A percentile compares a stretch with the other conserved stretches of the same genome.
Evolutionary conservation across 805 yeast species (phyloP).

Genomic region (Pichia exigua): DNA sequence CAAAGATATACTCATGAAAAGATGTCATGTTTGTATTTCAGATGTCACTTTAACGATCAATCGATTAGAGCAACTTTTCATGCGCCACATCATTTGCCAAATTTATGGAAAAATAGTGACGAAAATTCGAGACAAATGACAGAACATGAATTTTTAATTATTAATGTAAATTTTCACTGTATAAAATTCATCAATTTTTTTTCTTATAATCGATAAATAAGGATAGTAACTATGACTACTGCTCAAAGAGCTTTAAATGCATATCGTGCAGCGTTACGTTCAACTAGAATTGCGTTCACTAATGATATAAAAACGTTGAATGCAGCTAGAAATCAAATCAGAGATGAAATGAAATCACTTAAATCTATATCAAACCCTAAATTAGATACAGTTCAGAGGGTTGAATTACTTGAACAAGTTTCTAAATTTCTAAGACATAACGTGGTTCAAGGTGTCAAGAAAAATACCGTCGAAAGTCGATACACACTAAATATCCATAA

Average conservation of each 20-base stretch:
- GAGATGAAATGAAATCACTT: constrained; percentile 38
- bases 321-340: constrained; percentile 57
- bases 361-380: constrained; percentile 36
- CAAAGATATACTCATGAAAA: no score
- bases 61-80: no score
- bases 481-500: constrained; percentile 63
- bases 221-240: constrained; percentile 6
- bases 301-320: constrained; percentile 39
- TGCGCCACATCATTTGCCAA: not conserved
- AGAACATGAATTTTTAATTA: not conserved
- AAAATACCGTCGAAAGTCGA: constrained; percentile 30
- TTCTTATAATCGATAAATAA: not conserved
- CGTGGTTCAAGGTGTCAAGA: constrained; percentile 75
- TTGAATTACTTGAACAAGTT: constrained; percentile 60
- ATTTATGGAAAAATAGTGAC: not conserved
- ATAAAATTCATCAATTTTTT: not conserved
- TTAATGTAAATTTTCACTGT: not conserved
- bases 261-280: constrained; percentile 59
- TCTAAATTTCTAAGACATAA: constrained; percentile 60
- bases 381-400: constrained; percentile 40
- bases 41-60: no score
- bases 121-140: not conserved
- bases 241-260: constrained; percentile 32
- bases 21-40: no score
- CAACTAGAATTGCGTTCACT: constrained; percentile 53